Evolutionary conservation across 192 early-diverging fungal genomes (phyloP), one percentile per base, ranked within the genome.

Genomic region (Thamnidium elegans): DNA sequence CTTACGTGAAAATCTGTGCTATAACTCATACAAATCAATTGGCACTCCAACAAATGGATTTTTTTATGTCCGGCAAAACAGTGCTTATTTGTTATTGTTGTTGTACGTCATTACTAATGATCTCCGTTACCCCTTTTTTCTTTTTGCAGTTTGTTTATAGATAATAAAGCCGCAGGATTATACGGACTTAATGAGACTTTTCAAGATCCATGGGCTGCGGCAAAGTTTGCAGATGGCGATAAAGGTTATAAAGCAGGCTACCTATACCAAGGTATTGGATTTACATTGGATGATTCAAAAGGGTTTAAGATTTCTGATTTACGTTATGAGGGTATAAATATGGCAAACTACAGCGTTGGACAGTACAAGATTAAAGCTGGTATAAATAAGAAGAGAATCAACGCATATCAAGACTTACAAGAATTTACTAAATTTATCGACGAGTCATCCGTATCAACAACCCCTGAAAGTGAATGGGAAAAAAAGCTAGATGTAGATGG

Each of bases 361-460:
- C 47, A 48, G 3, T 63, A 63, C 19, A 50, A 50, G 7, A 34
- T 51, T 14, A 51, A 50, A 14, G 47, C 61, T 11, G 48, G 42
- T 15, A 19, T 46, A 44, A 19, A 14, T 23, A 26, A 50, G 0
- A 26, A 63, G 13, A 21, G n/a, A 9, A 8, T 19, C 8, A 26
- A 48, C 6, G 31, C 17, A n/a, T 51, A 23, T 50, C 8, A 46
- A 21, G 31, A 30, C 0, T 13, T 63, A 10, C 31, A 51, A 3
- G 48, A 63, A 7, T 63, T 63, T 13, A 63, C 61, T 11, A 19
- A 50, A 51, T 63, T 63, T 42, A 50, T 63, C 4, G 20, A 59
- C 23, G 31, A 51, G 17, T 19, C 42, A 19, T 11, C 46, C 21
- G 31, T 26, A 9, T 26, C 30, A 20, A 39, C 31, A 4, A 50